Evolutionary conservation across 2,329 filamentous ascomycete genomes (phyloP).

Genomic region (Cercospora janseana): DNA sequence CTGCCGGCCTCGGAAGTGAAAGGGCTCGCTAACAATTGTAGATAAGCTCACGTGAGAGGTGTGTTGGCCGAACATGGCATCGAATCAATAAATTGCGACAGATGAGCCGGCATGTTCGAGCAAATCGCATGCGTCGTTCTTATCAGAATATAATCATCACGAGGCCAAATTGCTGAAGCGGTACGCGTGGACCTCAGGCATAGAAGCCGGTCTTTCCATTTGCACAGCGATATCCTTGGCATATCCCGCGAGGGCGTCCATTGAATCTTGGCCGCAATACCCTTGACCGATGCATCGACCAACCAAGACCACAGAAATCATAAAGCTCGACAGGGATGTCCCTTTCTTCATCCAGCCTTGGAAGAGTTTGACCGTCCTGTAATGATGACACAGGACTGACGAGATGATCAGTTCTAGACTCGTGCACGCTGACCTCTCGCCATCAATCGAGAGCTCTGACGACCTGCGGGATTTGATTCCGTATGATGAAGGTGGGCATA

Average conservation of each 20-base stretch:
- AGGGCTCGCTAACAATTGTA: not conserved
- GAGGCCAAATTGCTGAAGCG: not conserved
- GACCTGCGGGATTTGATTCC: too few species aligned
- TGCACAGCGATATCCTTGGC: conserved; percentile 5
- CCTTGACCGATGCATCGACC: not conserved
- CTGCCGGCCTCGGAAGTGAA: conserved; percentile 1
- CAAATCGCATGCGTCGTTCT: not conserved
- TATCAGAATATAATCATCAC: not conserved
- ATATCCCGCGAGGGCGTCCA: not conserved
- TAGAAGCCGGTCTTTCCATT: not conserved
- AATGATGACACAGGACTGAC: not conserved
- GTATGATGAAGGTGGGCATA: too few species aligned
- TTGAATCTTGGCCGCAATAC: not conserved
- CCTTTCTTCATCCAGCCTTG: too few species aligned
- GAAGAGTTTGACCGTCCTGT: not conserved
- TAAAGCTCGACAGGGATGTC: not conserved
- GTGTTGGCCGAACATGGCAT: not conserved
- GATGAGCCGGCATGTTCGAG: not conserved
- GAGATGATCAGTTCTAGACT: too few species aligned
- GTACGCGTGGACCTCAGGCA: too few species aligned
- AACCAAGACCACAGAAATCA: not conserved
- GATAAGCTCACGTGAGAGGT: not conserved
- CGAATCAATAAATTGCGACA: not conserved
- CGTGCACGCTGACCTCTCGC: too few species aligned
- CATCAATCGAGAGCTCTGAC: too few species aligned